Conservation (phyloP, 2,329 filamentous ascomycete genomes). For the Botrytis elliptica region DNA sequence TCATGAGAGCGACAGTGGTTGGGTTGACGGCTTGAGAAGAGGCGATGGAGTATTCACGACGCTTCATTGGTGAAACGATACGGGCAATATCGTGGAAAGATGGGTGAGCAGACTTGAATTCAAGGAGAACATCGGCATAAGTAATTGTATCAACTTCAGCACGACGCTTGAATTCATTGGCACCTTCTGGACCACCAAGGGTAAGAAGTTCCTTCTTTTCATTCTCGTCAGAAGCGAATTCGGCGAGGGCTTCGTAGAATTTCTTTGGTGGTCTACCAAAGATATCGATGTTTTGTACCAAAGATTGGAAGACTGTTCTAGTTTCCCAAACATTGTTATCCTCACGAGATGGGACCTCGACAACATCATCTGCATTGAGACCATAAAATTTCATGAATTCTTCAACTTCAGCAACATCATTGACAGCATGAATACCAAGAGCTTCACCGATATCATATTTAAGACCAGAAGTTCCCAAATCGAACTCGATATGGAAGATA, state of each 20-base stretch:
- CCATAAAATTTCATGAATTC: constrained; percentile 91
- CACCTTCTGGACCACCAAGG: constrained; percentile 75
- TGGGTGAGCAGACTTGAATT: constrained; percentile 87
- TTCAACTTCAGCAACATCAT: constrained; percentile 74
- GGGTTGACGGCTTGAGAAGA: constrained; percentile 95
- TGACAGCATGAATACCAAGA: constrained; percentile 93
- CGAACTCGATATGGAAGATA: constrained; percentile 99
- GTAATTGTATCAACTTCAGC: constrained; percentile 88
- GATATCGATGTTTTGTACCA: constrained; percentile 92
- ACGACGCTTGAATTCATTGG: constrained; percentile 87
- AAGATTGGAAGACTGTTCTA: constrained; percentile 87
- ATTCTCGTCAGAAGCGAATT: constrained; percentile 77
- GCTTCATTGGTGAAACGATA: constrained; percentile 89
- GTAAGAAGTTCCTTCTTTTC: constrained; percentile 79
- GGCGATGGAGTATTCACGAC: constrained; percentile 97
- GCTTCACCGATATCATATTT: constrained; percentile 98
- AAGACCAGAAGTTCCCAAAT: constrained; percentile 84
- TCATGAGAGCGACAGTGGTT: constrained; percentile 86
- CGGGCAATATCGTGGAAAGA: constrained; percentile 83
- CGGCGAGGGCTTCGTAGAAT: constrained; percentile 91
- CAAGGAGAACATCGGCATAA: constrained; percentile 84
- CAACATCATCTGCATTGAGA: constrained; percentile 75
- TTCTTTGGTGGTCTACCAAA: constrained; percentile 96
- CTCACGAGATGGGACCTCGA: constrained; percentile 88
- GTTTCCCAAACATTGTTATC: constrained; percentile 73